A percentile compares a stretch with the other conserved stretches of the same genome.
These are phyloP conservation scores for Paralagenidium karlingii DNA, from an alignment of 352 stramenopile species.

Conservation along the genomic window DNA sequence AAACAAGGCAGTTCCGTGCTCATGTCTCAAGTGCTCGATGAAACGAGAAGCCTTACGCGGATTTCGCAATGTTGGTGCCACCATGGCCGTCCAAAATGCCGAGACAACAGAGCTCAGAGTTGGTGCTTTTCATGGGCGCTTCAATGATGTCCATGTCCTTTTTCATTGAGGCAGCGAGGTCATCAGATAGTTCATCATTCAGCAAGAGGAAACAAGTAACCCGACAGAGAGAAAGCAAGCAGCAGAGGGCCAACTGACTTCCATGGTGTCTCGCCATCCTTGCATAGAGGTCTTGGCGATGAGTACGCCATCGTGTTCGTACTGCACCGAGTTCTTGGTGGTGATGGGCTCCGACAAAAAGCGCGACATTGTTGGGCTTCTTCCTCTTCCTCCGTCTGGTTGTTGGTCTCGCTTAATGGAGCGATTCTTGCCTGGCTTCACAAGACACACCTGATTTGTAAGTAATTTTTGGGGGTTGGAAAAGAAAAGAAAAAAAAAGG, in stretches of 20 bases:
- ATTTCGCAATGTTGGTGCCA: slow-evolving; percentile 46
- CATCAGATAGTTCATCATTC: not conserved
- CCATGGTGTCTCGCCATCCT: slow-evolving; percentile 77
- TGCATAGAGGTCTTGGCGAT: slow-evolving; percentile 72
- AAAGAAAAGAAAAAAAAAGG: too few species aligned
- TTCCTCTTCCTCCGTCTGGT: too few species aligned
- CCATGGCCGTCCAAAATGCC: slow-evolving; percentile 80
- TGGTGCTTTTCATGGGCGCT: slow-evolving; percentile 40
- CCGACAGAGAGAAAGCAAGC: not conserved
- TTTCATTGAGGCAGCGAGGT: not conserved
- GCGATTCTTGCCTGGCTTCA: too few species aligned
- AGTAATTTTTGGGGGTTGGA: too few species aligned
- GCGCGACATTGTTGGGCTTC: too few species aligned
- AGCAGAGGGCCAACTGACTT: slow-evolving; percentile 20
- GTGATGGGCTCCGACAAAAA: slow-evolving; percentile 77
- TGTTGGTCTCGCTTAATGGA: too few species aligned
- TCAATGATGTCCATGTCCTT: slow-evolving; percentile 67
- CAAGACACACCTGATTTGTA: too few species aligned
- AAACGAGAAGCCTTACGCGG: slow-evolving; percentile 28
- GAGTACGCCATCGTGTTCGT: slow-evolving; percentile 24
- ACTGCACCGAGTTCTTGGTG: slow-evolving; percentile 42
- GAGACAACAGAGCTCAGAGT: slow-evolving; percentile 47
- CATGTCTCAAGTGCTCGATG: too few species aligned
- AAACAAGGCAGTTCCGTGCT: slow-evolving; percentile 1
- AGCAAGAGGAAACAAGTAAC: not conserved